A percentile compares a stretch with the other conserved stretches of the same genome.
Conservation (phyloP, 2,329 filamentous ascomycete genomes). For the Zalaria sp. region DNA sequence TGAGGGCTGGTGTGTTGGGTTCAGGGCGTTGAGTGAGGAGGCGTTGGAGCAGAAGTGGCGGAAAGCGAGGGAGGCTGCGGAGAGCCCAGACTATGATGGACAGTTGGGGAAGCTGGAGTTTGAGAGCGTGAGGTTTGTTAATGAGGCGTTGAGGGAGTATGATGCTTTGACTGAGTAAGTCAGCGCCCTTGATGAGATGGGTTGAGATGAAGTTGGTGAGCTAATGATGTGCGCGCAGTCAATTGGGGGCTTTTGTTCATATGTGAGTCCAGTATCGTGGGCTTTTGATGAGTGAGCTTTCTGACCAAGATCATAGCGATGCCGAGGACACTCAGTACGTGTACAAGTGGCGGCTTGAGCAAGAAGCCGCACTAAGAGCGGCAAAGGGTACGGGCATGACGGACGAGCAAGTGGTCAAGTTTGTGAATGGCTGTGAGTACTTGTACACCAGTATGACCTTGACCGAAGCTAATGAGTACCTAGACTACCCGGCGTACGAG, state of each 20-base stretch:
- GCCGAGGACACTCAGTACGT: slow-evolving; percentile 61
- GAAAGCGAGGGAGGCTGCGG: slow-evolving; percentile 34
- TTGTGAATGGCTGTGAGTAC: slow-evolving; percentile 51
- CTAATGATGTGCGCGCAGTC: slow-evolving; percentile 18
- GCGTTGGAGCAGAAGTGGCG: slow-evolving; percentile 41
- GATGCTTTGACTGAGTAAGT: slow-evolving; percentile 41
- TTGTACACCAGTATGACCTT: not conserved
- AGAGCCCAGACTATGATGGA: slow-evolving; percentile 34
- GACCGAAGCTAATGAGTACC: not conserved
- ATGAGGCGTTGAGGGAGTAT: slow-evolving; percentile 43
- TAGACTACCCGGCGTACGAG: slow-evolving; percentile 41
- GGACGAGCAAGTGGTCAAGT: slow-evolving; percentile 61
- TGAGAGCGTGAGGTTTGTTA: slow-evolving; percentile 43
- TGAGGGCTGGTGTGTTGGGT: slow-evolving; percentile 87
- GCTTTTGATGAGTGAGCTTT: not conserved
- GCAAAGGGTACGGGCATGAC: slow-evolving; percentile 66
- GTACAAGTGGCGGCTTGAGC: slow-evolving; percentile 71
- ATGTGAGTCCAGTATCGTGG: slow-evolving; percentile 32
- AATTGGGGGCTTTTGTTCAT: slow-evolving; percentile 50
- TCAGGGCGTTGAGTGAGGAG: slow-evolving; percentile 48
- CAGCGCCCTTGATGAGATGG: not conserved
- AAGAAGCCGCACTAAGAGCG: slow-evolving; percentile 57
- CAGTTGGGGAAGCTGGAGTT: slow-evolving; percentile 41
- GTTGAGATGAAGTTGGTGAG: not conserved
- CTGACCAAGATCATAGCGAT: slow-evolving; percentile 31